Conservation (phyloP, 2,329 filamentous ascomycete species). For the Colletotrichum chrysophilum region DNA sequence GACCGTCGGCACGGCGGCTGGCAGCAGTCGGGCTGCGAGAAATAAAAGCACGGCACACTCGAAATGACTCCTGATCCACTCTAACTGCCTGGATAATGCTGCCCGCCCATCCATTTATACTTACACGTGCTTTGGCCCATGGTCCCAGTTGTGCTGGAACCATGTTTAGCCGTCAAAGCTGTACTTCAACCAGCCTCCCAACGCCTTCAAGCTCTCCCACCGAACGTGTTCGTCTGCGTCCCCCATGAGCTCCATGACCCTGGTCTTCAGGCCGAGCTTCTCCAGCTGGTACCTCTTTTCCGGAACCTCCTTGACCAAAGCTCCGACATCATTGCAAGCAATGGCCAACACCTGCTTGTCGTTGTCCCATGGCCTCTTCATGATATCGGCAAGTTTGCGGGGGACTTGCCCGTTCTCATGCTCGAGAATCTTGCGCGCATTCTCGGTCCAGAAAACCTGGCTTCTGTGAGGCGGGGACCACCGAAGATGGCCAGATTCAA, state of each 20-base stretch:
- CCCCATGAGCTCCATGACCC: constrained; percentile 93
- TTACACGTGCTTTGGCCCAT: constrained; percentile 1
- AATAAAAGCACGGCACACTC: background rate
- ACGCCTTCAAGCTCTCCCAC: constrained; percentile 89
- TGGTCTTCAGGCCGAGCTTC: constrained; percentile 81
- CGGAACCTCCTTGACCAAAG: constrained; percentile 85
- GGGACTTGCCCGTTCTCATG: constrained; percentile 80
- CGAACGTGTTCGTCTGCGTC: constrained; percentile 86
- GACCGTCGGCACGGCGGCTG: background rate
- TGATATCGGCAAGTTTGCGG: constrained; percentile 83
- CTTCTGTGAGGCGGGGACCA: constrained; percentile 94
- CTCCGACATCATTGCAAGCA: constrained; percentile 91
- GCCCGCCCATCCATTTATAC: constrained; percentile 8
- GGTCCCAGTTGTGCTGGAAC: background rate
- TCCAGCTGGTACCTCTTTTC: constrained; percentile 83
- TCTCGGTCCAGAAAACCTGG: constrained; percentile 88
- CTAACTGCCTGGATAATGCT: constrained; percentile 20
- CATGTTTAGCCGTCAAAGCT: constrained; percentile 54
- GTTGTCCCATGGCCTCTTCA: constrained; percentile 75
- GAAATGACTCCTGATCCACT: constrained; percentile 8
- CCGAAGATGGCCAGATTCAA: constrained; percentile 84
- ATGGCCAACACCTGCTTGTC: constrained; percentile 91
- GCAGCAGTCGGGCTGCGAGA: background rate
- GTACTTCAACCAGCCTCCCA: constrained; percentile 71
- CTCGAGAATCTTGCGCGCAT: constrained; percentile 85